Percentiles rank a stretch among this genome's conserved stretches.
These are phyloP conservation scores for Colletotrichum gigasporum DNA, from an alignment of 2,329 filamentous ascomycete genomes.

Conservation along the genomic window DNA sequence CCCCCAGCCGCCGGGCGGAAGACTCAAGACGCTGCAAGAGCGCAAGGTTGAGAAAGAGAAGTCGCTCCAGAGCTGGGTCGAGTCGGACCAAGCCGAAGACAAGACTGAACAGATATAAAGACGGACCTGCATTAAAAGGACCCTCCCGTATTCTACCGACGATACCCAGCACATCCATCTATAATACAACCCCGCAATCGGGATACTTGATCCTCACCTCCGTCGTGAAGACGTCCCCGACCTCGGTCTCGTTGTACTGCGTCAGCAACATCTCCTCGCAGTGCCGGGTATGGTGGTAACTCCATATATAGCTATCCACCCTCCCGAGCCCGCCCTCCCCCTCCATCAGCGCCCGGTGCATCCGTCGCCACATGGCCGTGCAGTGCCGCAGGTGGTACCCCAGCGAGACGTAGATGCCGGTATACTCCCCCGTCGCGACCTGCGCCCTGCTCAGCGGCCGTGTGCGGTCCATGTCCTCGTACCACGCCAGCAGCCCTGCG, in stretches of 20 bases:
- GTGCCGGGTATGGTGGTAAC: slow-evolving; percentile 26
- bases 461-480: slow-evolving; percentile 2
- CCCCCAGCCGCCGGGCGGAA: not conserved
- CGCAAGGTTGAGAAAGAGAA: slow-evolving; percentile 28
- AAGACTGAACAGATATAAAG: not conserved
- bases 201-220: slow-evolving; percentile 29
- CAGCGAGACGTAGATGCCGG: slow-evolving; percentile 11
- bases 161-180: not conserved
- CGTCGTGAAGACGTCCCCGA: slow-evolving; percentile 6
- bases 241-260: not conserved
- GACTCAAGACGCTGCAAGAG: slow-evolving; percentile 26
- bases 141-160: no score
- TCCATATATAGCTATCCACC: slow-evolving; percentile 24
- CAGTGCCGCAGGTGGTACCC: slow-evolving; percentile 27
- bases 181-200: slow-evolving; percentile 17
- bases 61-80: slow-evolving; percentile 17
- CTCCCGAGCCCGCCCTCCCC: slow-evolving; percentile 16
- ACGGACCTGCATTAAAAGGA: no score
- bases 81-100: not conserved
- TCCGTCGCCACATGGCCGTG: slow-evolving; percentile 25
- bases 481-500: slow-evolving; percentile 11
- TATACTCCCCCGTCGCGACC: slow-evolving; percentile 13
- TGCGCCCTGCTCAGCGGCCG: not conserved
- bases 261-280: slow-evolving; percentile 27
- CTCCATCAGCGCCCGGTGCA: slow-evolving; percentile 24